Conservation (phyloP, 2,329 filamentous ascomycete genomes). For the Scedosporium minutisporum region DNA sequence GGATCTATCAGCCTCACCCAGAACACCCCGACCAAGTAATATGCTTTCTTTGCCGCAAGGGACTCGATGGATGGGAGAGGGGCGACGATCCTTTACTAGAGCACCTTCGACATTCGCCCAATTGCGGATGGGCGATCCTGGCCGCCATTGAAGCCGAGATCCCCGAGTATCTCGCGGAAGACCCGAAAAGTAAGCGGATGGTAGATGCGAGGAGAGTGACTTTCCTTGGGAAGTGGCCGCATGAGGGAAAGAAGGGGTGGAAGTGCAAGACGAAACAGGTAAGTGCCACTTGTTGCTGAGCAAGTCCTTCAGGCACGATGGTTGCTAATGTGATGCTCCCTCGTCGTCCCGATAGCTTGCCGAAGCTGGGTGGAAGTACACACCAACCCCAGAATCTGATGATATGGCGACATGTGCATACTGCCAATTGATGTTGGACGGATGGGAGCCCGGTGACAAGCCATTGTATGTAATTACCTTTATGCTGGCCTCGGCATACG, state of each 20-base stretch:
- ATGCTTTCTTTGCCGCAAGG: conserved; percentile 79
- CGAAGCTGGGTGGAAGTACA: conserved; percentile 90
- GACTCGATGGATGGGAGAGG: conserved; percentile 85
- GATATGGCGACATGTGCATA: conserved; percentile 90
- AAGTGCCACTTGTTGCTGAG: conserved; percentile 14
- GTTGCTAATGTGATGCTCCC: conserved; percentile 2
- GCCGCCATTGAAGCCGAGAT: conserved; percentile 51
- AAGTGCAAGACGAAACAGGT: conserved; percentile 84
- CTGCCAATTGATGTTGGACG: conserved; percentile 80
- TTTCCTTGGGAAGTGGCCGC: conserved; percentile 78
- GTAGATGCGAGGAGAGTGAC: conserved; percentile 70
- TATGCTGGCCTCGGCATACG: conserved; percentile 10
- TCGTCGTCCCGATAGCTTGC: conserved; percentile 50
- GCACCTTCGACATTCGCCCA: conserved; percentile 71
- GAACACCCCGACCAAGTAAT: conserved; percentile 76
- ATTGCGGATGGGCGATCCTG: conserved; percentile 81
- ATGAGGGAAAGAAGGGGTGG: conserved; percentile 82
- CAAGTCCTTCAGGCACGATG: conserved; percentile 13
- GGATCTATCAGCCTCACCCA: conserved; percentile 73
- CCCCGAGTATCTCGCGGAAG: conserved; percentile 55
- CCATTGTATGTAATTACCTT: conserved; percentile 52
- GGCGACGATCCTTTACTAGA: conserved; percentile 76
- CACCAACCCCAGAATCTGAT: conserved; percentile 69
- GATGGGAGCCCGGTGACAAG: conserved; percentile 89
- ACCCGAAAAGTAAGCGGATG: conserved; percentile 65